Evolutionary conservation across 352 stramenopile genomes (phyloP).

Genomic region (Discostella stelligera): DNA sequence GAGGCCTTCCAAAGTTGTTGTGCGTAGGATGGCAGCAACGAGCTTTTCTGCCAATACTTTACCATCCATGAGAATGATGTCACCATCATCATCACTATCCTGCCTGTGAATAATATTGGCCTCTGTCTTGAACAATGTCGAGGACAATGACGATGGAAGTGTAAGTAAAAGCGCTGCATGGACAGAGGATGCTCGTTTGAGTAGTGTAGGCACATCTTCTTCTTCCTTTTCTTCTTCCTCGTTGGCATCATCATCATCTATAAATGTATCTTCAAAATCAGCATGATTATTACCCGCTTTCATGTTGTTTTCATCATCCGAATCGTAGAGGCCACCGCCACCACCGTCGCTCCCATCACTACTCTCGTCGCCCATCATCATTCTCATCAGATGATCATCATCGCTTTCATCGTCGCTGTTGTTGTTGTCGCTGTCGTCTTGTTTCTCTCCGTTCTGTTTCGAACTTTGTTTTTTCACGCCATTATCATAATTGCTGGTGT

Average conservation of each 20-base stretch:
- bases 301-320: background rate
- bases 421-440: background rate
- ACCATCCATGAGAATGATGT: background rate
- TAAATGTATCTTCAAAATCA: background rate
- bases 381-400: background rate
- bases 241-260: slow-evolving; percentile 2
- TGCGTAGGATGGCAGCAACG: slow-evolving; percentile 1
- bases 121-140: background rate
- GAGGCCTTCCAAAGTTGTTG: background rate
- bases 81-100: background rate
- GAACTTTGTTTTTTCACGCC: no score
- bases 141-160: background rate
- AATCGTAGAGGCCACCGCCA: background rate
- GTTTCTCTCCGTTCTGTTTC: background rate
- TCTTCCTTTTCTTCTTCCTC: slow-evolving; percentile 8
- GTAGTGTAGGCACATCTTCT: slow-evolving; percentile 31
- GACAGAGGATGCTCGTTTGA: slow-evolving; percentile 42
- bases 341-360: background rate
- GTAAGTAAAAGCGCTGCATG: slow-evolving; percentile 38
- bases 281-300: background rate
- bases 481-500: no score
- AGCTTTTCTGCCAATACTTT: slow-evolving; percentile 8
- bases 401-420: background rate
- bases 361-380: background rate
- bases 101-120: background rate